Evolutionary conservation across 164 flowering plant species (phyloP).

Genomic region (Paratinospora sagittata): DNA sequence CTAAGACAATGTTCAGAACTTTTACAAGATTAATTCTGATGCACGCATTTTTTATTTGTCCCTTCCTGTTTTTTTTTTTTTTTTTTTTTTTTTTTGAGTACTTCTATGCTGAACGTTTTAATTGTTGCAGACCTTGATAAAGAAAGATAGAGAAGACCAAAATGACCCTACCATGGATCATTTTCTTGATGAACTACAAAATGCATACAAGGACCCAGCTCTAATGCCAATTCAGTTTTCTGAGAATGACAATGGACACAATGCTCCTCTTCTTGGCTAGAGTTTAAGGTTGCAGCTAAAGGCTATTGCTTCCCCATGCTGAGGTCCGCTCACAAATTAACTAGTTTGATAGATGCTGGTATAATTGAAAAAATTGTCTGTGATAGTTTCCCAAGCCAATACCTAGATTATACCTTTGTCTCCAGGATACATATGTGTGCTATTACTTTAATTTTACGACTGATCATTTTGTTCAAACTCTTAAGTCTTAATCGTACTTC

Average conservation of each 20-base stretch:
- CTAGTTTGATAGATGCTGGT: not conserved
- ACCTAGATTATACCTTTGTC: too few relatives aligned
- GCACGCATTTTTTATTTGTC: too few relatives aligned
- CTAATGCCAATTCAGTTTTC: slow-evolving; percentile 45
- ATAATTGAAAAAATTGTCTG: too few relatives aligned
- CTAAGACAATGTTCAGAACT: too few relatives aligned
- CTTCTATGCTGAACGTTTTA: not conserved
- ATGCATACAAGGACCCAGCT: slow-evolving; percentile 77
- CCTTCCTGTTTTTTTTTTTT: too few relatives aligned
- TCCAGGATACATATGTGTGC: too few relatives aligned
- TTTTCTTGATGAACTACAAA: slow-evolving; percentile 48
- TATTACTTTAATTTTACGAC: too few relatives aligned
- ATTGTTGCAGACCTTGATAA: slow-evolving; percentile 49
- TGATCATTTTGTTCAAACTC: too few relatives aligned
- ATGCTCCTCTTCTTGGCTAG: slow-evolving; percentile 48
- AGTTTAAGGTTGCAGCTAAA: slow-evolving; percentile 9
- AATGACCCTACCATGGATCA: slow-evolving; percentile 46
- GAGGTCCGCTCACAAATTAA: not conserved
- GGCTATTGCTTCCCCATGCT: not conserved
- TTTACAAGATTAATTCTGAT: too few relatives aligned
- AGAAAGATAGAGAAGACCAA: slow-evolving; percentile 60
- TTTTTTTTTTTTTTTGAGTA: not conserved
- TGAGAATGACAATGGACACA: slow-evolving; percentile 24
- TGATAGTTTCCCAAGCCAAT: too few relatives aligned
- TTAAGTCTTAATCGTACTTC: too few relatives aligned